Percentiles rank a stretch among this genome's conserved stretches.
These are phyloP conservation scores for Chondrostereum purpureum DNA, from an alignment of 1,284 basidiomycete genomes.

Conservation along the genomic window DNA sequence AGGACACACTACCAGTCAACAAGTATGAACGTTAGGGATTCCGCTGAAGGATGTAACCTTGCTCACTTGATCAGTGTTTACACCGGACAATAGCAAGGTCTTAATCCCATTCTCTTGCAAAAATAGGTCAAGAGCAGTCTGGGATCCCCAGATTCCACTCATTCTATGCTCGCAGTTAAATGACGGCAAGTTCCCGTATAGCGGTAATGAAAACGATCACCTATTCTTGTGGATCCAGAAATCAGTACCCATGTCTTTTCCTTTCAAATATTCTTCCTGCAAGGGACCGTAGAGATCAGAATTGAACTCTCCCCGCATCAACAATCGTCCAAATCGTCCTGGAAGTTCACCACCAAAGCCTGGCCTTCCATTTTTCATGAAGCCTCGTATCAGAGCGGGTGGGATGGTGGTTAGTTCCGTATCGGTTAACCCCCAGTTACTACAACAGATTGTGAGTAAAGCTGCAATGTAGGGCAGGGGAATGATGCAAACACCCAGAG, in stretches of 20 bases:
- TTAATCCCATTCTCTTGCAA: constrained; percentile 57
- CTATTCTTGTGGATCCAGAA: constrained; percentile 71
- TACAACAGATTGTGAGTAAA: constrained; percentile 18
- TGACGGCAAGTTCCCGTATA: background rate
- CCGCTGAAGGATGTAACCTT: constrained; percentile 3
- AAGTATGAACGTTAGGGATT: background rate
- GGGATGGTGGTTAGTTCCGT: constrained; percentile 57
- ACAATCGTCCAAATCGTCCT: constrained; percentile 46
- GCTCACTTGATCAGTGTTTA: constrained; percentile 58
- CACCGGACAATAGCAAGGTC: constrained; percentile 57
- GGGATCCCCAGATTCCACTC: constrained; percentile 62
- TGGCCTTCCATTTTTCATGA: constrained; percentile 42
- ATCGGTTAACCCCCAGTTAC: constrained; percentile 66
- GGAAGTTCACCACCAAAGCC: constrained; percentile 55
- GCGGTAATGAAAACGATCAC: constrained; percentile 25
- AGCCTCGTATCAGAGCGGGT: constrained; percentile 46
- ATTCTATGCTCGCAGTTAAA: constrained; percentile 32
- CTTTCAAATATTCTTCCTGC: constrained; percentile 47
- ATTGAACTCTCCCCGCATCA: constrained; percentile 55
- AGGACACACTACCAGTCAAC: constrained; percentile 45
- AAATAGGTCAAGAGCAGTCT: constrained; percentile 52
- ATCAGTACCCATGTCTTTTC: constrained; percentile 49
- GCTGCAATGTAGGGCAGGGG: constrained; percentile 15
- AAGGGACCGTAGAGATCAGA: constrained; percentile 36
- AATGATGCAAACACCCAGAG: constrained; percentile 69